phyloP scores from a whole-genome alignment of 306 rosid species.

The Vigna radiata region DNA sequence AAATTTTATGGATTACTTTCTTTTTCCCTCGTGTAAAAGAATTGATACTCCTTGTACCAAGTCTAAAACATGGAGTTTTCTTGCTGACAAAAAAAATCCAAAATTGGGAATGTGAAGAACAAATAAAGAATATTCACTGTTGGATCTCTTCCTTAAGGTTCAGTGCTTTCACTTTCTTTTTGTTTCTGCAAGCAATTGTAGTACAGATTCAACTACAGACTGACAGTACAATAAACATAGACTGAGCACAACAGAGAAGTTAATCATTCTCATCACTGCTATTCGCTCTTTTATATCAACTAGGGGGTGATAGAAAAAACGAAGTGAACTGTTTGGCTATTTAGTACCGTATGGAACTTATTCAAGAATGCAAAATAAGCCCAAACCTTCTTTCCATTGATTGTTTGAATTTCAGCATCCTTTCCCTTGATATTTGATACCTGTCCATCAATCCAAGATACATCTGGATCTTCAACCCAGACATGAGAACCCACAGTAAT shows the following conservation, averaged over 20 bases:
- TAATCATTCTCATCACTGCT: slow-evolving; percentile 23
- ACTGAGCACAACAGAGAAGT: slow-evolving; percentile 17
- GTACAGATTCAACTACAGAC: slow-evolving; percentile 20
- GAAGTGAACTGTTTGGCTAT: background rate
- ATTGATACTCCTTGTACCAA: too few relatives aligned
- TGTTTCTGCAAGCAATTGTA: slow-evolving; percentile 17
- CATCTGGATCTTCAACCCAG: slow-evolving; percentile 82
- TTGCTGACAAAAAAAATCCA: too few relatives aligned
- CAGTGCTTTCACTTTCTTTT: background rate
- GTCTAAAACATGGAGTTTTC: too few relatives aligned
- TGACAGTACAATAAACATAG: slow-evolving; percentile 2
- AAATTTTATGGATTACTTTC: too few relatives aligned
- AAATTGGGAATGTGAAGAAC: background rate
- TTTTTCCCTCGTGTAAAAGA: too few relatives aligned
- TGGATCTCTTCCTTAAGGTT: background rate
- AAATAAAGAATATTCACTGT: slow-evolving; percentile 6
- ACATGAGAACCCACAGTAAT: slow-evolving; percentile 92
- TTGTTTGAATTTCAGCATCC: slow-evolving; percentile 72
- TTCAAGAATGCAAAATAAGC: slow-evolving; percentile 27
- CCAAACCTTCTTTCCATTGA: slow-evolving; percentile 76
- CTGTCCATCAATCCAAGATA: slow-evolving; percentile 80
- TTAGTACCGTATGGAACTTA: background rate
- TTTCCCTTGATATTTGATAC: slow-evolving; percentile 78
- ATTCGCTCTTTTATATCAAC: slow-evolving; percentile 19
- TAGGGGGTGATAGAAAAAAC: background rate